Conservation (phyloP, 1,284 basidiomycete genomes). For the Puccinia polysora region DNA sequence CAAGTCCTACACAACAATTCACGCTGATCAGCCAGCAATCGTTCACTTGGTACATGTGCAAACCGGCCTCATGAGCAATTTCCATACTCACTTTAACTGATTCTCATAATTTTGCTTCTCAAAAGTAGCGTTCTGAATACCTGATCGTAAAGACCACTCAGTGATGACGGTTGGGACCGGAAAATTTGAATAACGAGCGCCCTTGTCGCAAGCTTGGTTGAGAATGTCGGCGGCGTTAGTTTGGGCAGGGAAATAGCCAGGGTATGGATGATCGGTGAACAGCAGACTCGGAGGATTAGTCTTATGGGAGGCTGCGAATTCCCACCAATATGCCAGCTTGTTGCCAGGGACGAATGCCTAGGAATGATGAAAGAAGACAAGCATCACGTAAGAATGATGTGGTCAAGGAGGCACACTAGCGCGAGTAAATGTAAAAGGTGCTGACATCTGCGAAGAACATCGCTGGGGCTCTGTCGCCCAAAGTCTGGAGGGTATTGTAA, state of each 20-base stretch:
- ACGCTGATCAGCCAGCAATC: background rate
- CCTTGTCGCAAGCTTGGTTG: constrained; percentile 48
- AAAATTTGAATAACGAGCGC: constrained; percentile 47
- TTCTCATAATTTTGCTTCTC: constrained; percentile 48
- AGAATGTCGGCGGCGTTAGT: constrained; percentile 47
- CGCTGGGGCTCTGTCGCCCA: constrained; percentile 48
- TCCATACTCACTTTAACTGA: constrained; percentile 45
- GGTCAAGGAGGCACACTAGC: too few species aligned
- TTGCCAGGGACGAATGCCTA: constrained; percentile 40
- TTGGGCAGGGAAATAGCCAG: constrained; percentile 49
- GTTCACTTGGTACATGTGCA: background rate
- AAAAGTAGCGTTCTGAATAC: constrained; percentile 48
- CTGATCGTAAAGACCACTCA: constrained; percentile 48
- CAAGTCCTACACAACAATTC: constrained; percentile 45
- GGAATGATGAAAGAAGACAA: background rate
- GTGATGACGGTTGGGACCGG: constrained; percentile 50
- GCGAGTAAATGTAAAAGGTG: too few species aligned
- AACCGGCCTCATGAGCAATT: background rate
- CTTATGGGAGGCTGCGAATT: constrained; percentile 46
- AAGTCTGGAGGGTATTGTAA: constrained; percentile 48
- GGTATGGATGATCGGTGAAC: constrained; percentile 50
- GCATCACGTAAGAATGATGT: too few species aligned
- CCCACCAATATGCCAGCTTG: constrained; percentile 27
- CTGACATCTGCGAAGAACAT: constrained; percentile 48
- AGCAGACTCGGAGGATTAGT: constrained; percentile 45